phyloP scores from a whole-genome alignment of 1,284 basidiomycete species.

The Boletus semigastroideus region DNA sequence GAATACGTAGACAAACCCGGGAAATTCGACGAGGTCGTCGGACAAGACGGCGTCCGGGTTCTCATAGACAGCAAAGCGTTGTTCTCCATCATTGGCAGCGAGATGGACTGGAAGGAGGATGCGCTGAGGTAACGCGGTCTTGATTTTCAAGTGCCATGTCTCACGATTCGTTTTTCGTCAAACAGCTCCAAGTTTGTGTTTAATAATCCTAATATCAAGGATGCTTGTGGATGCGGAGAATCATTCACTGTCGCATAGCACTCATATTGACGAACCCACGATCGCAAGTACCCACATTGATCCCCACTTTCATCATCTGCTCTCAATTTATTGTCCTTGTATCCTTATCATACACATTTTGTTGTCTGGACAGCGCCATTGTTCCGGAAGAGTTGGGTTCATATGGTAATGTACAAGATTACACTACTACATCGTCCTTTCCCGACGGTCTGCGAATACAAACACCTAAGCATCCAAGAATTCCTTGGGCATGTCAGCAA shows the following conservation, averaged over 20 bases:
- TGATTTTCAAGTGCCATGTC: neutral
- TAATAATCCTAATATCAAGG: constrained; percentile 87
- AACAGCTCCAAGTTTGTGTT: constrained; percentile 88
- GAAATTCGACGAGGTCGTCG: constrained; percentile 96
- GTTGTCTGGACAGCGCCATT: neutral
- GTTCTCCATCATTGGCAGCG: constrained; percentile 97
- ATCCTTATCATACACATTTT: constrained; percentile 28
- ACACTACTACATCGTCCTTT: constrained; percentile 23
- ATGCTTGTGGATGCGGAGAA: constrained; percentile 94
- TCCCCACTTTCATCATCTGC: neutral
- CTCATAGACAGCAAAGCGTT: constrained; percentile 97
- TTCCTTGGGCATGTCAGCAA: constrained; percentile 74
- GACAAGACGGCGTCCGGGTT: constrained; percentile 92
- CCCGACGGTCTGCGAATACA: neutral
- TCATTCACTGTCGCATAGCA: constrained; percentile 66
- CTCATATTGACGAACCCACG: constrained; percentile 9
- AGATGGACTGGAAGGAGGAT: constrained; percentile 99
- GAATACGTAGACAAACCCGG: constrained; percentile 93
- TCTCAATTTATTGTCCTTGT: constrained; percentile 18
- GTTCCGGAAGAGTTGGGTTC: constrained; percentile 16
- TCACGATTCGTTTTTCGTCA: neutral
- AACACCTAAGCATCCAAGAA: constrained; percentile 47
- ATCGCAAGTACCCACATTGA: constrained; percentile 14
- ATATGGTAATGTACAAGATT: constrained; percentile 12
- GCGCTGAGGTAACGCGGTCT: constrained; percentile 62